Evolutionary conservation across 2,329 filamentous ascomycete species (phyloP).

Genomic region (Epicoccum nigrum): DNA sequence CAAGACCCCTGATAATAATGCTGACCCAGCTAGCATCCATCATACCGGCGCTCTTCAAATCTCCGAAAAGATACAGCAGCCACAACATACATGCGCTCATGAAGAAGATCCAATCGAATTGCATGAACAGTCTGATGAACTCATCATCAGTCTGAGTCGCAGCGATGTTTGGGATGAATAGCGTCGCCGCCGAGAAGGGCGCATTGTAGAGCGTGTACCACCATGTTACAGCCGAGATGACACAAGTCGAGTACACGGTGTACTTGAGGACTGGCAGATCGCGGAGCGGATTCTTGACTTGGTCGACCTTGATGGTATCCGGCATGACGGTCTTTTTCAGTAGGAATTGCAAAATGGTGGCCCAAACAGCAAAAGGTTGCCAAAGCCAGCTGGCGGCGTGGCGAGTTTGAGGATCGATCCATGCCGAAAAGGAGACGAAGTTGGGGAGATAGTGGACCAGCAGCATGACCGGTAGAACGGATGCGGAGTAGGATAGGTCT

Average conservation of each 20-base stretch:
- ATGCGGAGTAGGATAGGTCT: conserved; percentile 18
- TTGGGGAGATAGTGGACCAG: conserved; percentile 17
- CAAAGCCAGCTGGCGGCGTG: conserved; percentile 21
- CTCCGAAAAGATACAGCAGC: conserved; percentile 22
- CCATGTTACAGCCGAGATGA: conserved; percentile 15
- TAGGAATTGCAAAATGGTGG: conserved; percentile 18
- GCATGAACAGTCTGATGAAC: conserved; percentile 19
- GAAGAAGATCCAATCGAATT: conserved; percentile 21
- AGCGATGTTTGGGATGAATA: conserved; percentile 17
- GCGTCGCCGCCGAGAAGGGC: conserved; percentile 10
- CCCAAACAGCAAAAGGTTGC: conserved; percentile 22
- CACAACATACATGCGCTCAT: conserved; percentile 13
- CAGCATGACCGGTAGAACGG: conserved; percentile 19
- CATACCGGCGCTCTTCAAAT: conserved; percentile 21
- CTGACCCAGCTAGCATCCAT: conserved; percentile 17
- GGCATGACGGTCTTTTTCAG: conserved; percentile 23
- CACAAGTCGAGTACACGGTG: conserved; percentile 18
- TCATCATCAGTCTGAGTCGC: conserved; percentile 14
- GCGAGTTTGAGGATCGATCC: conserved; percentile 15
- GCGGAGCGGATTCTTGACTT: conserved; percentile 7
- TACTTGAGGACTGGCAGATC: conserved; percentile 21
- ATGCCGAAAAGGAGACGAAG: conserved; percentile 1
- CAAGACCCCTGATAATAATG: conserved; percentile 13
- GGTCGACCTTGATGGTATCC: conserved; percentile 16
- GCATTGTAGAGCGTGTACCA: conserved; percentile 19